Conservation (phyloP, 208 protist species). For the Crithidia expoeki region DNA sequence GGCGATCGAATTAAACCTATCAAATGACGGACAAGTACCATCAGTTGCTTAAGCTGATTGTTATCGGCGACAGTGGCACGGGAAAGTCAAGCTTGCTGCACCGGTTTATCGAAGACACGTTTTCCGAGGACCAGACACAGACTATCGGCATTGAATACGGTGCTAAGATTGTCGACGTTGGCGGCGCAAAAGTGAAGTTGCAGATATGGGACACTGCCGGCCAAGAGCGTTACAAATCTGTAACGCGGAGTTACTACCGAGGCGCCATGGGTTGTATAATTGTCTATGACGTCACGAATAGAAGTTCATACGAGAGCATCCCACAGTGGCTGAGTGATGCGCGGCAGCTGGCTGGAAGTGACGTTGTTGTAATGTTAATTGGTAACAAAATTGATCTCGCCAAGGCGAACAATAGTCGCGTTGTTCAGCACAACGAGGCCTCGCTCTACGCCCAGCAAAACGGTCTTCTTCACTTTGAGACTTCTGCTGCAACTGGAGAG, state of each 20-base stretch:
- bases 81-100: conserved; percentile 97
- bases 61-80: conserved; percentile 86
- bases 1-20: too few relatives aligned
- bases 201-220: conserved; percentile 98
- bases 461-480: conserved; percentile 88
- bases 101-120: conserved; percentile 96
- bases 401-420: conserved; percentile 60
- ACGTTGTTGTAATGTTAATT: conserved; percentile 89
- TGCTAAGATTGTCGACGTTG: conserved; percentile 93
- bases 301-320: conserved; percentile 94
- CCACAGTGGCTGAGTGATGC: conserved; percentile 97
- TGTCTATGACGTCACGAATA: conserved; percentile 98
- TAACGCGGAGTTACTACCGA: conserved; percentile 97
- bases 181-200: conserved; percentile 94
- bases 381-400: conserved; percentile 95
- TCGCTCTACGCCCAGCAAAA: conserved; percentile 94
- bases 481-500: conserved; percentile 91
- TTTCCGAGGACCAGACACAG: conserved; percentile 94
- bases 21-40: conserved; percentile 83
- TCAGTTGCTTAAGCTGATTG: conserved; percentile 85
- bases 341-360: conserved; percentile 90
- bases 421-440: conserved; percentile 95
- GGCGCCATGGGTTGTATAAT: conserved; percentile 98
- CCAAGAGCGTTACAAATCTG: conserved; percentile 98
- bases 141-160: conserved; percentile 99